phyloP scores from a whole-genome alignment of 2,329 filamentous ascomycete genomes.

The Nectriaceae sp. region DNA sequence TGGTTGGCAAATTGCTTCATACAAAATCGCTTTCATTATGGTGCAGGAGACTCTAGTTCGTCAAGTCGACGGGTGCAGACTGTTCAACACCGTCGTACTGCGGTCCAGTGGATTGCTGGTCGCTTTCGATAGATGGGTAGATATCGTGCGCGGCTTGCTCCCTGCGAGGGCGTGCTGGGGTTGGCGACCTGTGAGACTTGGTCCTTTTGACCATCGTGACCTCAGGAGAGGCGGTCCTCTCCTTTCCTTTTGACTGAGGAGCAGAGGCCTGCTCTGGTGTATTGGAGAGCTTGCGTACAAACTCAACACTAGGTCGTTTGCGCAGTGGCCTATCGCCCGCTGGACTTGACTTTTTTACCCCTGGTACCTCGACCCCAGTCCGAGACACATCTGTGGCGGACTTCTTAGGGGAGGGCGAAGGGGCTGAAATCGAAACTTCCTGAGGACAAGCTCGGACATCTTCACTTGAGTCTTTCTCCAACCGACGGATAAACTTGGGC shows the following conservation, averaged over 20 bases:
- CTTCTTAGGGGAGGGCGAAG: slow-evolving; percentile 16
- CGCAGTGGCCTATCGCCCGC: background rate
- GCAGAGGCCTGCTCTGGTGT: slow-evolving; percentile 6
- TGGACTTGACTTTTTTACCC: slow-evolving; percentile 4
- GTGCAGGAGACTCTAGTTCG: background rate
- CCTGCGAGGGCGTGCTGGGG: background rate
- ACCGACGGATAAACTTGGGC: slow-evolving; percentile 15
- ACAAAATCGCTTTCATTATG: too few species aligned
- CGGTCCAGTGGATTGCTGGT: slow-evolving; percentile 12
- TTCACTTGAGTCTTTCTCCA: slow-evolving; percentile 20
- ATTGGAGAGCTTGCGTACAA: slow-evolving; percentile 17
- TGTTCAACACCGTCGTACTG: slow-evolving; percentile 37
- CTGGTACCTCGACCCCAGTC: slow-evolving; percentile 14
- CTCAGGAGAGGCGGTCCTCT: background rate
- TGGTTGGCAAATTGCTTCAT: too few species aligned
- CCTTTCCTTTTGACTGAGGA: background rate
- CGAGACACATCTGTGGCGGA: slow-evolving; percentile 5
- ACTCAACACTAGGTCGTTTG: slow-evolving; percentile 3
- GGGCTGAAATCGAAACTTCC: slow-evolving; percentile 23
- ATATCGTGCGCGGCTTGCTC: background rate
- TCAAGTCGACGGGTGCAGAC: slow-evolving; percentile 15
- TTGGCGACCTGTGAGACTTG: background rate
- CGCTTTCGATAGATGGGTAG: slow-evolving; percentile 22
- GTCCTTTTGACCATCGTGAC: background rate
- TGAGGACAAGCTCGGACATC: slow-evolving; percentile 20